Evolutionary conservation across 2,329 filamentous ascomycete species (phyloP).

Genomic region (Hortaea werneckii): DNA sequence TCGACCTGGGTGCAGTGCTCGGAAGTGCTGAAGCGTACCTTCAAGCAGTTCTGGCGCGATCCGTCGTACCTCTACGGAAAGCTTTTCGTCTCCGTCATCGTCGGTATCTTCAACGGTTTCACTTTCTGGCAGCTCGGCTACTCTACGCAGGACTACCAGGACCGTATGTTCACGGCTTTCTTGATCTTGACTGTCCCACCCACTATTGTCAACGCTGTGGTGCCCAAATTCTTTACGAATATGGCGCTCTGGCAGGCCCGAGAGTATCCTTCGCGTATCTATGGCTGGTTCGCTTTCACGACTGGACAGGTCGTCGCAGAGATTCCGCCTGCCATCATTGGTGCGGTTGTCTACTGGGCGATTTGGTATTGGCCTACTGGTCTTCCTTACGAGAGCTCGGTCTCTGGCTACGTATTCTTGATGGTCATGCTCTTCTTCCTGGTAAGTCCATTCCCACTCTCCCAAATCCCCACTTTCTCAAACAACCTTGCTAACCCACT

Average conservation of each 20-base stretch:
- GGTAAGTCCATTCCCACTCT: no score
- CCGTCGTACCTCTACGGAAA: slow-evolving; percentile 69
- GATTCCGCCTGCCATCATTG: slow-evolving; percentile 58
- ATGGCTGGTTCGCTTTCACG: slow-evolving; percentile 67
- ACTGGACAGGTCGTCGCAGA: slow-evolving; percentile 64
- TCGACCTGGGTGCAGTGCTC: slow-evolving; percentile 52
- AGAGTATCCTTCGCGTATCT: slow-evolving; percentile 64
- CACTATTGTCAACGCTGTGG: slow-evolving; percentile 59
- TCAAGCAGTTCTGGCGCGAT: slow-evolving; percentile 57
- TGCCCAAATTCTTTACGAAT: slow-evolving; percentile 70
- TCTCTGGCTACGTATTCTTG: slow-evolving; percentile 65
- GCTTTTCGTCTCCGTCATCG: slow-evolving; percentile 59
- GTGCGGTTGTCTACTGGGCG: slow-evolving; percentile 57
- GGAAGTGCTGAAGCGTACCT: slow-evolving; percentile 59
- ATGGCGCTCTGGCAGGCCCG: slow-evolving; percentile 62
- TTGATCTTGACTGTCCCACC: slow-evolving; percentile 51
- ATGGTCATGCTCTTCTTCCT: slow-evolving; percentile 71
- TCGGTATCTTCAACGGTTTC: slow-evolving; percentile 65
- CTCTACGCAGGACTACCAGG: slow-evolving; percentile 59
- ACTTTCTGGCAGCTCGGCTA: slow-evolving; percentile 59
- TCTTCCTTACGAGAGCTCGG: slow-evolving; percentile 52
- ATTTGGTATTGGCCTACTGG: slow-evolving; percentile 71
- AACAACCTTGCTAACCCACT: no score
- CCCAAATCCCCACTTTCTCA: no score
- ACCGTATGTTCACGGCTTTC: slow-evolving; percentile 66